A percentile compares a stretch with the other conserved stretches of the same genome.
These are phyloP conservation scores for Hortiboletus campestris DNA, from an alignment of 768 basidiomycete species.

Conservation along the genomic window DNA sequence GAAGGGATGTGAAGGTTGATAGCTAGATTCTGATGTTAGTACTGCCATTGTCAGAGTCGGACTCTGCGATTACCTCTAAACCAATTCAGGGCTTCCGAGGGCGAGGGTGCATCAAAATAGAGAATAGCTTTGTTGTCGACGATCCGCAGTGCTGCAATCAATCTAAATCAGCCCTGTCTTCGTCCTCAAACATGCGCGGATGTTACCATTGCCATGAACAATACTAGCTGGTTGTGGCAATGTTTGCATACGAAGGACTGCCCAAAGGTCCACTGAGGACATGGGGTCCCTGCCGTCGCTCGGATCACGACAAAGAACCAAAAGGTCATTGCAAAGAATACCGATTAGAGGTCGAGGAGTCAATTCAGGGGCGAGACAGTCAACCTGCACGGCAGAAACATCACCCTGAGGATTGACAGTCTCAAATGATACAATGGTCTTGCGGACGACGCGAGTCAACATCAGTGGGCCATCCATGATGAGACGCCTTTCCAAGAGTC, in stretches of 20 bases:
- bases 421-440: slow-evolving; percentile 78
- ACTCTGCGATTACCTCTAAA: slow-evolving; percentile 66
- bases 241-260: slow-evolving; percentile 94
- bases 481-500: slow-evolving; percentile 57
- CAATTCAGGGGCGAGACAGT: slow-evolving; percentile 83
- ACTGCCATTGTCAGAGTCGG: not conserved
- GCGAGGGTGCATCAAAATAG: slow-evolving; percentile 82
- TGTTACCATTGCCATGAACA: slow-evolving; percentile 78
- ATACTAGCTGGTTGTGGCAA: slow-evolving; percentile 87
- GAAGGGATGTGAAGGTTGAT: slow-evolving; percentile 88
- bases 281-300: slow-evolving; percentile 74
- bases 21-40: slow-evolving; percentile 42
- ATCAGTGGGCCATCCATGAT: slow-evolving; percentile 89
- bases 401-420: slow-evolving; percentile 76
- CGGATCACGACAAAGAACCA: slow-evolving; percentile 89
- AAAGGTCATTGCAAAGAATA: slow-evolving; percentile 87
- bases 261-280: slow-evolving; percentile 88
- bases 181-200: not conserved
- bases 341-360: slow-evolving; percentile 78
- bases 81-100: slow-evolving; percentile 86
- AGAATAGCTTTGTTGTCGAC: slow-evolving; percentile 92
- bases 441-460: slow-evolving; percentile 88
- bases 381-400: slow-evolving; percentile 80
- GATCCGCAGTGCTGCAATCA: slow-evolving; percentile 64
- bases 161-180: slow-evolving; percentile 4